These are phyloP conservation scores for Penicillium frequentans DNA, from an alignment of 2,329 filamentous ascomycete genomes.

Conservation along the genomic window DNA sequence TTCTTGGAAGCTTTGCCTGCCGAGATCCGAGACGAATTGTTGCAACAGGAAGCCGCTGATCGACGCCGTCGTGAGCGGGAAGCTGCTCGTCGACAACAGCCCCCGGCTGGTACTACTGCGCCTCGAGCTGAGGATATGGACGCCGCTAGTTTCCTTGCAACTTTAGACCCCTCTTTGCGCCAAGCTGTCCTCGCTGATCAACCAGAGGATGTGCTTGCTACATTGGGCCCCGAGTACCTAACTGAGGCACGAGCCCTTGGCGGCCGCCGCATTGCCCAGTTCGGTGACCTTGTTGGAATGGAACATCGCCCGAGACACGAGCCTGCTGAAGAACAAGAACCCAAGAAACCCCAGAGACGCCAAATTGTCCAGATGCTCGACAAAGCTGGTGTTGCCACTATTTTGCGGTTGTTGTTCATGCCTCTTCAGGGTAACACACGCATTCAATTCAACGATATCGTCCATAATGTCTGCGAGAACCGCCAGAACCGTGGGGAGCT, in stretches of 20 bases:
- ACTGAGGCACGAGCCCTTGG: conserved; percentile 78
- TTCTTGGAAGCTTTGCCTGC: conserved; percentile 91
- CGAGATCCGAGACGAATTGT: conserved; percentile 85
- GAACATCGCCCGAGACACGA: conserved; percentile 37
- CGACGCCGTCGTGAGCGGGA: conserved; percentile 85
- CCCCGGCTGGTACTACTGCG: conserved; percentile 45
- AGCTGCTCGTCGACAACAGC: conserved; percentile 68
- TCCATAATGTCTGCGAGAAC: conserved; percentile 91
- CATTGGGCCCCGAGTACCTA: conserved; percentile 80
- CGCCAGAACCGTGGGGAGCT: conserved; percentile 94
- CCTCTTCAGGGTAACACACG: conserved; percentile 86
- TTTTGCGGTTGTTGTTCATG: conserved; percentile 97
- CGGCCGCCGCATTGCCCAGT: conserved; percentile 57
- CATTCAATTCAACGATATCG: conserved; percentile 78
- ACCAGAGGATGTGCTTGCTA: conserved; percentile 80
- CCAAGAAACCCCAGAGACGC: conserved; percentile 69
- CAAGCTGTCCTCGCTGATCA: conserved; percentile 89
- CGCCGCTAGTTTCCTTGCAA: conserved; percentile 85
- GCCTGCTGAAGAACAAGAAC: conserved; percentile 45
- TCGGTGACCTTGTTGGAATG: conserved; percentile 43
- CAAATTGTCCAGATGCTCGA: conserved; percentile 95
- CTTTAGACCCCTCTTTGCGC: conserved; percentile 79
- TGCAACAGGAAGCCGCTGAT: conserved; percentile 86
- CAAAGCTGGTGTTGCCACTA: conserved; percentile 90
- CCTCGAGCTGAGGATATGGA: conserved; percentile 80